Evolutionary conservation across 2,329 filamentous ascomycete species (phyloP), one percentile per base, ranked within the genome.

Genomic region (Neofusicoccum laricinum): DNA sequence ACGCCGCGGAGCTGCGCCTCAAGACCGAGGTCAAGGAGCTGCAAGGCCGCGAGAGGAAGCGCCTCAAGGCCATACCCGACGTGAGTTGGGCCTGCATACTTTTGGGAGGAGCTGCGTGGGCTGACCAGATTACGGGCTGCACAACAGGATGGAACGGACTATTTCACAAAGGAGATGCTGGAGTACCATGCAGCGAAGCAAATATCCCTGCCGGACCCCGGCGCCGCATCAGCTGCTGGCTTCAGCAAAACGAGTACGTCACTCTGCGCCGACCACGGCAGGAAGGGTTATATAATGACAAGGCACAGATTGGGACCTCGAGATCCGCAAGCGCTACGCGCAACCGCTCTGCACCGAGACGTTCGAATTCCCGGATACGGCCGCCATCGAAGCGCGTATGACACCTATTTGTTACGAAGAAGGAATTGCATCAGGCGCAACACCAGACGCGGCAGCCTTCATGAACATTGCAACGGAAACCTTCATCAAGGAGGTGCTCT

Each of bases 201-300:
- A 51, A 76, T 75, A 62, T 84, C 82, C 70, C 73, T 83, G 49
- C 81, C 84, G 32, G 84, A 88, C 34, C 86, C 91, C 64, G 84
- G 87, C 8, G 88, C 89, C 30, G 84, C 88, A 32, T 88, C 87
- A 71, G 89, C 89, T 25, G 89, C 87, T 32, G 90, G 90, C 19
- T 83, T 94, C 50, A 93, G 91, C 69, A 92, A 94, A 82, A 96
- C 84, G 40, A 87, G 90, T 92, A 82, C 74, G 88, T 78, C 32
- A 21, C 30, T 21, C 5, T 19, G 2, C 40, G 19, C 11, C 17
- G n/a, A 14, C 1, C n/a, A 19, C 32, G 3, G 12, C 8, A 12
- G 12, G 5, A 43, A 14, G 6, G 19, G n/a, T 12, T 45, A 12
- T 6, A 40, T 36, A 34, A 32, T 55, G 15, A 64, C 58, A n/a